phyloP scores from a whole-genome alignment of 164 flowering plant species.

The Taxillus chinensis region DNA sequence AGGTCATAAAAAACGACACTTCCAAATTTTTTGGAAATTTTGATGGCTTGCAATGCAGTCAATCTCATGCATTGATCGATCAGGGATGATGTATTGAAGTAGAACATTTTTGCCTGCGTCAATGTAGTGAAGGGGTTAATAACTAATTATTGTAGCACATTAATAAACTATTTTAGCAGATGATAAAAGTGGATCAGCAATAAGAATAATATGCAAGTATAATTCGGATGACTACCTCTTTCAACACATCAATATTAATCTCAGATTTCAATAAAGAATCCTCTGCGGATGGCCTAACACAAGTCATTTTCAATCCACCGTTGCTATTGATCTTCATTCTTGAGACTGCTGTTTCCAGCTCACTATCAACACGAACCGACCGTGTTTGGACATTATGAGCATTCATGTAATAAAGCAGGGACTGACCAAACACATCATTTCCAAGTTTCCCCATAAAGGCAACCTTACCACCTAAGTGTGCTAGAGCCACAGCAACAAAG shows the following conservation, averaged over 20 bases:
- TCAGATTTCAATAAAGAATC: conserved; percentile 73
- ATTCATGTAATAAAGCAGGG: conserved; percentile 61
- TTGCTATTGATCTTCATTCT: conserved; percentile 64
- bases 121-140: conserved; percentile 2
- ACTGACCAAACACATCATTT: conserved; percentile 67
- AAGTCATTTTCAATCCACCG: conserved; percentile 50
- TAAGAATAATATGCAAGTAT: too few relatives aligned
- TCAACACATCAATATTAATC: conserved; percentile 79
- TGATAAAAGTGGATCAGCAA: too few relatives aligned
- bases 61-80: conserved; percentile 67
- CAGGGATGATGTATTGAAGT: conserved; percentile 75
- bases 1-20: conserved; percentile 67
- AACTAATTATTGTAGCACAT: background rate
- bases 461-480: conserved; percentile 72
- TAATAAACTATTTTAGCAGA: too few relatives aligned
- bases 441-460: conserved; percentile 96
- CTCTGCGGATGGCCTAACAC: conserved; percentile 62
- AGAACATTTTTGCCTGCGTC: conserved; percentile 88
- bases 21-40: conserved; percentile 57
- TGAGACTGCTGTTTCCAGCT: conserved; percentile 40
- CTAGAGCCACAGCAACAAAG: conserved; percentile 72
- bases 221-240: conserved; percentile 42
- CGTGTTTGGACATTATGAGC: conserved; percentile 64
- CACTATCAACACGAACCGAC: conserved; percentile 50
- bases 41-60: conserved; percentile 58